These are phyloP conservation scores for Porpolomopsis calyptriformis DNA, from an alignment of 768 basidiomycete genomes.

Conservation along the genomic window DNA sequence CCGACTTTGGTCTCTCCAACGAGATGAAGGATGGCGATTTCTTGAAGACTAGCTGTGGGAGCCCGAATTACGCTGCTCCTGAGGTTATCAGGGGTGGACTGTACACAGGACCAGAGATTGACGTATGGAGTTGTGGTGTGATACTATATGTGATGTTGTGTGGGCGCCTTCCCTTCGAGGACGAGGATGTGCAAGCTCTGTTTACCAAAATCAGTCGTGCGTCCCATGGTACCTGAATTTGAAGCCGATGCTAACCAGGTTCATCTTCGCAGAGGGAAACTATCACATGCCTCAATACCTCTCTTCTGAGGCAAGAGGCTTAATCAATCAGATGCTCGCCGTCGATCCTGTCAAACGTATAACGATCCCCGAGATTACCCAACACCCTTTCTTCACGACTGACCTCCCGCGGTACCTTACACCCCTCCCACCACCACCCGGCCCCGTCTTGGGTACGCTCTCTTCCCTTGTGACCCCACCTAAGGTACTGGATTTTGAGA, in stretches of 20 bases:
- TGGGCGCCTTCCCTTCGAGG: slow-evolving; percentile 92
- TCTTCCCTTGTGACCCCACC: slow-evolving; percentile 61
- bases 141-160: slow-evolving; percentile 98
- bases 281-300: slow-evolving; percentile 81
- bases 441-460: slow-evolving; percentile 66
- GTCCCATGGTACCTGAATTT: slow-evolving; percentile 16
- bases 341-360: slow-evolving; percentile 94
- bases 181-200: slow-evolving; percentile 85
- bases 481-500: slow-evolving; percentile 65
- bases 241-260: slow-evolving; percentile 8
- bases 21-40: slow-evolving; percentile 96
- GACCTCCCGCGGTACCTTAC: slow-evolving; percentile 82
- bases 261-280: slow-evolving; percentile 53
- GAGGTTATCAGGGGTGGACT: slow-evolving; percentile 93
- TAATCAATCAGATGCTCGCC: slow-evolving; percentile 83
- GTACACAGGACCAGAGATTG: slow-evolving; percentile 96
- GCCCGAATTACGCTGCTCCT: slow-evolving; percentile 97
- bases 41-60: slow-evolving; percentile 93
- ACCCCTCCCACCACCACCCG: slow-evolving; percentile 67
- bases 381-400: slow-evolving; percentile 82
- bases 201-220: slow-evolving; percentile 91
- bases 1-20: slow-evolving; percentile 96
- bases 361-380: slow-evolving; percentile 83
- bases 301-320: slow-evolving; percentile 60
- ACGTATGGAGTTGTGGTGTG: slow-evolving; percentile 98